Evolutionary conservation across 768 basidiomycete species (phyloP), one percentile per base, ranked within the genome.

Genomic region (Termitomyces sp.): DNA sequence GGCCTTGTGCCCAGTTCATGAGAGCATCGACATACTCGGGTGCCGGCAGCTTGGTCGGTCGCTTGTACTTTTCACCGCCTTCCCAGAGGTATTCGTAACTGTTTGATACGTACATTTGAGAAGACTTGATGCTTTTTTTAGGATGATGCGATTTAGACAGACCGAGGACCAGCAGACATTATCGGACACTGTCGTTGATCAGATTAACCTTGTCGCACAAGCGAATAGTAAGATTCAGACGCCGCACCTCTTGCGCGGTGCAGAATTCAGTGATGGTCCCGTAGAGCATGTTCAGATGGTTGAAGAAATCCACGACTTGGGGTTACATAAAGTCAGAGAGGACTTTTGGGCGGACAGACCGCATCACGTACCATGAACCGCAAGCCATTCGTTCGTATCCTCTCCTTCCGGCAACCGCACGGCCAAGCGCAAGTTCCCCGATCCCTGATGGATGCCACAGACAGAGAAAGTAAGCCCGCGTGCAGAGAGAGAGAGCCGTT

Each of bases 191-290:
- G 63, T 32, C n/a, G n/a, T 26, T 24, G 26, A 58, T 51, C 39
- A 52, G 26, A 58, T 51, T 32, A 52, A n/a, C 27, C 8, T 10
- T 13, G 46, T 61, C 51, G 57, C 22, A 18, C 36, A 44, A 24
- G 36, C 6, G 18, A 42, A 43, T 6, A 42, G n/a, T n/a, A n/a
- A n/a, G n/a, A n/a, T n/a, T n/a, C n/a, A 36, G 42, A 55, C 18
- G 34, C 69, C 80, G 64, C 66, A 90, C 94, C 82, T 97, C 94
- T 68, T 94, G 85, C 10, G 88, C 82, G 18, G 92, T 98, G 72
- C 97, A 99, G 68, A 98, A 98, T 74, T 99, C 97, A 2, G 97
- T 97, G 24, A 99, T 86, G 10, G 94, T 97, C 12, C 96, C 97
- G 67, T 98, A 99, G 20, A 99, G 77, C 97, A 99, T 99, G 71